These are phyloP conservation scores for Myxozyma neglecta DNA, from an alignment of 805 yeast genomes.

Conservation along the genomic window DNA sequence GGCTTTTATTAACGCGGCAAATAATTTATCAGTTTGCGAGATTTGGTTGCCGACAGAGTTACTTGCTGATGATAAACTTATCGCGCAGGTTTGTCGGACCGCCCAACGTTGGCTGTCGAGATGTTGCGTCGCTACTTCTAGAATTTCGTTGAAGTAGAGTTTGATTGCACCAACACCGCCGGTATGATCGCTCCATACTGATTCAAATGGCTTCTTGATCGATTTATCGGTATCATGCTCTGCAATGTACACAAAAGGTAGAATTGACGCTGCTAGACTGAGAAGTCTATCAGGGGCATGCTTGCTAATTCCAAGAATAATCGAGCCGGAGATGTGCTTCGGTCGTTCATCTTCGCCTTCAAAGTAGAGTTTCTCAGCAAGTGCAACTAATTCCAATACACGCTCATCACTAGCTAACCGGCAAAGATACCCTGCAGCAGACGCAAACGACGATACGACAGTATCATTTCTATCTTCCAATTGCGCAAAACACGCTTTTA, in stretches of 20 bases:
- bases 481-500: conserved; percentile 59
- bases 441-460: conserved; percentile 71
- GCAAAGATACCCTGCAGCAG: conserved; percentile 75
- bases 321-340: conserved; percentile 41
- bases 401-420: conserved; percentile 57
- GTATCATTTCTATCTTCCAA: conserved; percentile 70
- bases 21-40: conserved; percentile 42
- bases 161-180: conserved; percentile 71
- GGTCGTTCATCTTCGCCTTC: conserved; percentile 51
- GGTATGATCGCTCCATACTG: conserved; percentile 76
- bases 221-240: conserved; percentile 59
- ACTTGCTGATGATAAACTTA: conserved; percentile 61
- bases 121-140: conserved; percentile 50
- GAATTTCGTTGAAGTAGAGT: conserved; percentile 69
- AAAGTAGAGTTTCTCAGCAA: conserved; percentile 59
- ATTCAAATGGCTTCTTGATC: conserved; percentile 52
- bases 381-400: conserved; percentile 54
- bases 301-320: conserved; percentile 57
- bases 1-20: conserved; percentile 57
- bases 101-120: conserved; percentile 60
- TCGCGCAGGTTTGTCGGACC: conserved; percentile 69
- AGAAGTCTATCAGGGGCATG: conserved; percentile 69
- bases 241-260: conserved; percentile 80
- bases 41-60: conserved; percentile 43
- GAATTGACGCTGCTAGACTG: conserved; percentile 57